Evolutionary conservation across 2,329 filamentous ascomycete genomes (phyloP), one percentile per base, ranked within the genome.

Genomic region (Stachybotrys elegans): DNA sequence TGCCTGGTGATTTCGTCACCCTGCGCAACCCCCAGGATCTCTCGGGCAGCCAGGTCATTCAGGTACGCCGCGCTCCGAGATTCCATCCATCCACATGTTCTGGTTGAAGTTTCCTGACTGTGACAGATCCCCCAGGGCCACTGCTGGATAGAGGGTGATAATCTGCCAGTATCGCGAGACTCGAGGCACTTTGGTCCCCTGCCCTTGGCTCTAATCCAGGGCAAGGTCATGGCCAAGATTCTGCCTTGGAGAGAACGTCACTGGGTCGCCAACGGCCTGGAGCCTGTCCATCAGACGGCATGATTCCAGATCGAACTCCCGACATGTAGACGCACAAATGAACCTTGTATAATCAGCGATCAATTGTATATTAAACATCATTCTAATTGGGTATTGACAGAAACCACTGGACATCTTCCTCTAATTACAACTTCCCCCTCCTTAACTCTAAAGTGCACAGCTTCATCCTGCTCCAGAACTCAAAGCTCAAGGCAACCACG

Each of bases 91-190:
- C 21, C 17, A 3, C 31, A 12, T 11, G 16, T 23, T 31, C 29
- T 31, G 7, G 23, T 38, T 43, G 27, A 37, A 14, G 13, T 35
- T 4, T 9, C 4, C 44, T n/a, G n/a, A n/a, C n/a, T n/a, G n/a
- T n/a, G n/a, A n/a, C 57, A 94, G 87, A 81, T 98, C 14, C 93
- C 93, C 0, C 74, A 86, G 58, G 93, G 93, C 2, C 93, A 98
- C 71, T 94, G 90, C 57, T 97, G 89, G 81, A 71, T 96, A 6
- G 79, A 83, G 3, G 93, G 93, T 3, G 93, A 98, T 65, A 97
- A 97, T 63, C 60, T 95, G 48, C 75, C 81, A 4, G 85, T 79
- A 57, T 96, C 90, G 20, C 73, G 88, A 51, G 93, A 98, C 69
- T 96, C 90, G 35, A 81, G 93, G 49, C 73, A 83, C 32, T 95